Evolutionary conservation across 2,329 filamentous ascomycete genomes (phyloP).

Genomic region (Fusarium sp.): DNA sequence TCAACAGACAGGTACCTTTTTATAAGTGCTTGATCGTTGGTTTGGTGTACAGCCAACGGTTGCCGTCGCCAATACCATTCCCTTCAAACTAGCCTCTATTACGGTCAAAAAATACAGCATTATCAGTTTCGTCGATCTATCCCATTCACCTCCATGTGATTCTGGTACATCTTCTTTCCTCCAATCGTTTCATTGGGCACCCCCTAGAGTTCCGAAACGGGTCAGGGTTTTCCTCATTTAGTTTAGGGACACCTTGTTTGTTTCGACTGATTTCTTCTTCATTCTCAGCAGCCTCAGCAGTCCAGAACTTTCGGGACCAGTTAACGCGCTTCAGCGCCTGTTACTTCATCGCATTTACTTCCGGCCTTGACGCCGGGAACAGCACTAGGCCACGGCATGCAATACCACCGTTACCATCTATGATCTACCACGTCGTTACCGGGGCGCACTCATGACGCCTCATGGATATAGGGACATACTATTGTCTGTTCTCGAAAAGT

Average conservation of each 20-base stretch:
- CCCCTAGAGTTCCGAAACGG: not conserved
- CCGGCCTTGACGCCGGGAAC: not conserved
- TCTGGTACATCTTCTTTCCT: not conserved
- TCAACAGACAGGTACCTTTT: not conserved
- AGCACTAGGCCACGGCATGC: not conserved
- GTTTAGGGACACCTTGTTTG: not conserved
- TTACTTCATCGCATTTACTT: no score
- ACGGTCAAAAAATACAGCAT: conserved; percentile 2
- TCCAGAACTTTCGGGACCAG: no score
- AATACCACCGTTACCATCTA: not conserved
- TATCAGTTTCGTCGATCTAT: not conserved
- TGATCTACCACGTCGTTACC: not conserved
- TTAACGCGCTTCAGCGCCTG: no score
- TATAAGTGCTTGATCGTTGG: not conserved
- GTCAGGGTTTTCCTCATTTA: no score
- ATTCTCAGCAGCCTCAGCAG: not conserved
- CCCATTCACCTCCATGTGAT: not conserved
- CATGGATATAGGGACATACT: not conserved
- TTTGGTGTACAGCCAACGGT: conserved; percentile 2
- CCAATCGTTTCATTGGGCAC: not conserved
- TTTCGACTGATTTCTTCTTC: not conserved
- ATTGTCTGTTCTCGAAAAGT: not conserved
- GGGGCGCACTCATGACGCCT: not conserved
- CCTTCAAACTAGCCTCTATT: not conserved
- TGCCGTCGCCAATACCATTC: not conserved